Evolutionary conservation across 768 basidiomycete genomes (phyloP).

Genomic region (Phaffia tasmanica): DNA sequence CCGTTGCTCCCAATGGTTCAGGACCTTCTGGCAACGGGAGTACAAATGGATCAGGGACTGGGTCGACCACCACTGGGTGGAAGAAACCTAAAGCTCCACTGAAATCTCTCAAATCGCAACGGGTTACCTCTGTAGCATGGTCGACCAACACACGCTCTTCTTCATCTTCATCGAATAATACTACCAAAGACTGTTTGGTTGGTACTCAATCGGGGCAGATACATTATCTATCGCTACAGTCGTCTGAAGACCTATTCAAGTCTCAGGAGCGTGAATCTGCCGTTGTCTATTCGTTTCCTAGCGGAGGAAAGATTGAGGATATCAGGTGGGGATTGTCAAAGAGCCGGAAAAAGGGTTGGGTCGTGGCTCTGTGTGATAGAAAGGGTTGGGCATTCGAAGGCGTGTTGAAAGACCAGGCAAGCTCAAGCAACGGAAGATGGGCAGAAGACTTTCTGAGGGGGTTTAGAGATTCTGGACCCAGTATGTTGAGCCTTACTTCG

Average conservation of each 20-base stretch:
- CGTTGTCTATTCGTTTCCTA: conserved; percentile 1
- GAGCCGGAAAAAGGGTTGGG: conserved; percentile 41
- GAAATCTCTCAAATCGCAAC: conserved; percentile 59
- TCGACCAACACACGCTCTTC: conserved; percentile 54
- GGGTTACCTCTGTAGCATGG: conserved; percentile 88
- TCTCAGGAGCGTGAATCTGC: conserved; percentile 37
- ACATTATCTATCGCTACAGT: conserved; percentile 7
- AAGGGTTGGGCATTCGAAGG: conserved; percentile 43
- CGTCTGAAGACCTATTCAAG: conserved; percentile 29
- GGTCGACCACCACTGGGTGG: neutral
- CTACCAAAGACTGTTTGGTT: conserved; percentile 7
- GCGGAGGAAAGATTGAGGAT: conserved; percentile 3
- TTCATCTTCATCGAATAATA: conserved; percentile 46
- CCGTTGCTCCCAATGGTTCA: conserved; percentile 25
- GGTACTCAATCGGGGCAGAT: conserved; percentile 9
- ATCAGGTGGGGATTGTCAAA: conserved; percentile 9
- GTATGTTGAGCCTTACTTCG: neutral
- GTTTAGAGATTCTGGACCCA: neutral
- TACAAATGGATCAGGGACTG: neutral
- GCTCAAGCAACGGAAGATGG: conserved; percentile 12
- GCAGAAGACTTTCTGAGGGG: conserved; percentile 11
- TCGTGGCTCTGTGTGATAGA: conserved; percentile 68
- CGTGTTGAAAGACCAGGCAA: neutral
- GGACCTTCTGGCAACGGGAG: conserved; percentile 31
- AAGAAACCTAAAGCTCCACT: conserved; percentile 41